Evolutionary conservation across 2,329 filamentous ascomycete species (phyloP).

Genomic region (Diaporthe sp.): DNA sequence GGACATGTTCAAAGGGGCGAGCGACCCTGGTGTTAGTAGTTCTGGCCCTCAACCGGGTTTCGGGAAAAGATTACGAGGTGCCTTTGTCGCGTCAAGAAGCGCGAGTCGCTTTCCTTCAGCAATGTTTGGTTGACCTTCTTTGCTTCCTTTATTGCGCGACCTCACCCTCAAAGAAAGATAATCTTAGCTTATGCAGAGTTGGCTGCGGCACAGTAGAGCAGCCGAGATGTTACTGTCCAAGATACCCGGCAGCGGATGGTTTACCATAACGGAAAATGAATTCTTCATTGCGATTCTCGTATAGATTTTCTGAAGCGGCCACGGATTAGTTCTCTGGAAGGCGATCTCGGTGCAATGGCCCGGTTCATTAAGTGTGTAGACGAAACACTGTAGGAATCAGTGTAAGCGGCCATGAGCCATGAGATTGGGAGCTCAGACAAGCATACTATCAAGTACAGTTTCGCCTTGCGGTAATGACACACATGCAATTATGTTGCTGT

Average conservation of each 20-base stretch:
- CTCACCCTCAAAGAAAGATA: not conserved
- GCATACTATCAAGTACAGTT: not conserved
- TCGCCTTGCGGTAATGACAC: not conserved
- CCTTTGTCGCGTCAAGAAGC: not conserved
- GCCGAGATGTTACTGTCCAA: too few species aligned
- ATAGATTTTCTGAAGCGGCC: not conserved
- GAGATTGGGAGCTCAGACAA: not conserved
- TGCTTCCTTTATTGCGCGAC: not conserved
- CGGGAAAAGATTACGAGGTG: not conserved
- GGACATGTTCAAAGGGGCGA: too few species aligned
- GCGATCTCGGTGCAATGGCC: too few species aligned
- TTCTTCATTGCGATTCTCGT: too few species aligned
- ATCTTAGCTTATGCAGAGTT: not conserved
- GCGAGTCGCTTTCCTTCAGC: too few species aligned
- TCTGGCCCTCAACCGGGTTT: not conserved
- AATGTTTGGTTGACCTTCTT: not conserved
- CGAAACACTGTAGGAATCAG: not conserved
- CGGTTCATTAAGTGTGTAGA: not conserved
- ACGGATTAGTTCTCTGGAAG: not conserved
- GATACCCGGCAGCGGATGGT: not conserved
- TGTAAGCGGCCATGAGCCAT: not conserved
- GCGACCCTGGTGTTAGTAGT: not conserved
- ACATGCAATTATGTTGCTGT: not conserved
- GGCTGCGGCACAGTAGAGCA: not conserved
- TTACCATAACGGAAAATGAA: too few species aligned